Conservation (phyloP, 768 basidiomycete genomes). For the Phylloporus scabripes region DNA sequence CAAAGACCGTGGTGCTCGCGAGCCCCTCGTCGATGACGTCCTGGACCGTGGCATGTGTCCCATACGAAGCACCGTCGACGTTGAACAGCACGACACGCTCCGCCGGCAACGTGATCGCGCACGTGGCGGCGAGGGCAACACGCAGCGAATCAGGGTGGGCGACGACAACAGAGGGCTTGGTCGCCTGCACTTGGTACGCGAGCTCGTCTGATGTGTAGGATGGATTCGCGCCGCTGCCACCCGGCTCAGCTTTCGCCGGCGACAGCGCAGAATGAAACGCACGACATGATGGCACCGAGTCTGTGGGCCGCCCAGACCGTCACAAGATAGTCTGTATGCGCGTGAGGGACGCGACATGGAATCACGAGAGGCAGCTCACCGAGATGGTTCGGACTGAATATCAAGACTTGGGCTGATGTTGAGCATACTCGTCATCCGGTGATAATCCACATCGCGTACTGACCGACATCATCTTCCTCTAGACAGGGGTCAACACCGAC, state of each 20-base stretch:
- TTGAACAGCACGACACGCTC: conserved; percentile 42
- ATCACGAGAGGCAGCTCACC: conserved; percentile 33
- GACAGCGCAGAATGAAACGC: conserved; percentile 21
- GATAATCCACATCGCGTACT: conserved; percentile 5
- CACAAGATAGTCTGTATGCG: conserved; percentile 44
- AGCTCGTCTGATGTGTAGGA: conserved; percentile 54
- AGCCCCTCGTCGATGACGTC: conserved; percentile 47
- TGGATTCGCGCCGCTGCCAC: conserved; percentile 56
- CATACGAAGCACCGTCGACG: conserved; percentile 13
- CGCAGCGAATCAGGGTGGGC: conserved; percentile 40
- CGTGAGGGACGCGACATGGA: background rate
- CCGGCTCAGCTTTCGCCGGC: conserved; percentile 1
- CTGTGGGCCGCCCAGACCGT: conserved; percentile 53
- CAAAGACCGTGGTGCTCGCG: conserved; percentile 33
- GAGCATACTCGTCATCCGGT: background rate
- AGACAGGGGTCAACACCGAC: background rate
- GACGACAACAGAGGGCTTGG: conserved; percentile 45
- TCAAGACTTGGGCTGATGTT: conserved; percentile 40
- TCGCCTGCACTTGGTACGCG: conserved; percentile 46
- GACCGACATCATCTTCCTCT: conserved; percentile 39
- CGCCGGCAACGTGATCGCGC: conserved; percentile 34
- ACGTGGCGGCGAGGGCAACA: conserved; percentile 43
- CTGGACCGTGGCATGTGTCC: conserved; percentile 36
- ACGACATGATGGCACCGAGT: conserved; percentile 56
- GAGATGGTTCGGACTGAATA: conserved; percentile 64